Evolutionary conservation across 352 stramenopile species (phyloP).

Genomic region (Globisporangium rhizosaccharum): DNA sequence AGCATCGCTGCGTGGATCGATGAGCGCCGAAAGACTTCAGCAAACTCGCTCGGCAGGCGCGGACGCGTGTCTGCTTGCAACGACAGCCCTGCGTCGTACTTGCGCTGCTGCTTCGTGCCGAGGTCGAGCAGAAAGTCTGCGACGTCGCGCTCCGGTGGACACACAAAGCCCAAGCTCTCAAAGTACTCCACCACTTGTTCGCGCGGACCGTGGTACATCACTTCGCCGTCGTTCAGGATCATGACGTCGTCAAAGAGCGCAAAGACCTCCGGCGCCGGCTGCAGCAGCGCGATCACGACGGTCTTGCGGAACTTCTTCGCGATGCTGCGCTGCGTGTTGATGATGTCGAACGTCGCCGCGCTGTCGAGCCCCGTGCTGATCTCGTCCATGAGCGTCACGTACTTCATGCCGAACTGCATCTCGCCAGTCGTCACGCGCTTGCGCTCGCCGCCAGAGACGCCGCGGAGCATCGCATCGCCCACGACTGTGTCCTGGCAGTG

Average conservation of each 20-base stretch:
- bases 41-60: no score
- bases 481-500: no score
- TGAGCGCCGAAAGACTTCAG: no score
- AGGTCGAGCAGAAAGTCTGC: conserved; percentile 24
- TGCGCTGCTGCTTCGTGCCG: background rate
- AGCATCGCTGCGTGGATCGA: no score
- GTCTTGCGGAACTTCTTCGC: conserved; percentile 44
- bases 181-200: conserved; percentile 63
- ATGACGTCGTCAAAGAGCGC: conserved; percentile 48
- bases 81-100: conserved; percentile 4
- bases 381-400: conserved; percentile 85
- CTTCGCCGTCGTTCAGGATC: conserved; percentile 37
- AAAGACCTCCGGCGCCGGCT: conserved; percentile 59
- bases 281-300: conserved; percentile 68
- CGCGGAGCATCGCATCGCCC: conserved; percentile 48
- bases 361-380: conserved; percentile 90
- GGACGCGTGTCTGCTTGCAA: background rate
- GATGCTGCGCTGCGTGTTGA: conserved; percentile 38
- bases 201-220: conserved; percentile 37
- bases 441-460: conserved; percentile 66
- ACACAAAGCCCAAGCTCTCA: conserved; percentile 34
- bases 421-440: conserved; percentile 75
- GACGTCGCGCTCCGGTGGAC: conserved; percentile 20
- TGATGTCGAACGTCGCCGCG: conserved; percentile 79
- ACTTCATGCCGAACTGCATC: conserved; percentile 81